Percentiles rank a stretch among this genome's conserved stretches.
These are phyloP conservation scores for Allomyces macrogynus DNA, from an alignment of 192 early-diverging fungal species.

Conservation along the genomic window DNA sequence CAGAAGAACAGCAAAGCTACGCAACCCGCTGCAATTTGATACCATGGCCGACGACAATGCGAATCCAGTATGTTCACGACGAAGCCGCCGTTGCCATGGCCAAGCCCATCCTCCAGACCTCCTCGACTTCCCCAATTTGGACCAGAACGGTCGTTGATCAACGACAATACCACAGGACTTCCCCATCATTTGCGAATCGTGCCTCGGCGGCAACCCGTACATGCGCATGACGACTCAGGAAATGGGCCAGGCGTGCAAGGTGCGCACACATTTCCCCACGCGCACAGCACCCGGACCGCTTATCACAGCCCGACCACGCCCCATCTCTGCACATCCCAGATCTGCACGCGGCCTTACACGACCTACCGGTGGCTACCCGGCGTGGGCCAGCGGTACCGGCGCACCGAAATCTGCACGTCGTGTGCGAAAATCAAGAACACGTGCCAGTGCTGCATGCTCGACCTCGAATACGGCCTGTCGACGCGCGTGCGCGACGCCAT, in stretches of 20 bases:
- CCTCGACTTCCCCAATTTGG: background rate
- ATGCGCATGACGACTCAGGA: slow-evolving; percentile 61
- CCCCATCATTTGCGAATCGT: slow-evolving; percentile 88
- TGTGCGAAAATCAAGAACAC: slow-evolving; percentile 98
- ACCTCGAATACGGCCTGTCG: slow-evolving; percentile 61
- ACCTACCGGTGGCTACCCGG: slow-evolving; percentile 95
- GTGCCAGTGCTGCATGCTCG: slow-evolving; percentile 90
- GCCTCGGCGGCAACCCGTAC: slow-evolving; percentile 93
- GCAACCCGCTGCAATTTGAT: background rate
- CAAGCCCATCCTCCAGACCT: background rate
- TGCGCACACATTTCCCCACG: background rate
- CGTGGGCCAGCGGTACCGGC: slow-evolving; percentile 83
- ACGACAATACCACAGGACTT: slow-evolving; percentile 26
- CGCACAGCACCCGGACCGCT: too few relatives aligned
- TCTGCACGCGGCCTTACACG: slow-evolving; percentile 81
- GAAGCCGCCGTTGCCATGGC: background rate
- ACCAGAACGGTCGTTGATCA: background rate
- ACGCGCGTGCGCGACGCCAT: slow-evolving; percentile 74
- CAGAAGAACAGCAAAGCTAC: too few relatives aligned
- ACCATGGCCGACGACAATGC: background rate
- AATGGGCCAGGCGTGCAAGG: slow-evolving; percentile 38
- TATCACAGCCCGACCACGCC: slow-evolving; percentile 37
- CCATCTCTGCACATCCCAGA: slow-evolving; percentile 31
- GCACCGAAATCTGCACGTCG: slow-evolving; percentile 94
- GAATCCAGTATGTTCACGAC: background rate